Percentiles rank a stretch among this genome's conserved stretches.
Conservation (phyloP, 1,284 basidiomycete genomes). For the Volvariella surrecta region DNA sequence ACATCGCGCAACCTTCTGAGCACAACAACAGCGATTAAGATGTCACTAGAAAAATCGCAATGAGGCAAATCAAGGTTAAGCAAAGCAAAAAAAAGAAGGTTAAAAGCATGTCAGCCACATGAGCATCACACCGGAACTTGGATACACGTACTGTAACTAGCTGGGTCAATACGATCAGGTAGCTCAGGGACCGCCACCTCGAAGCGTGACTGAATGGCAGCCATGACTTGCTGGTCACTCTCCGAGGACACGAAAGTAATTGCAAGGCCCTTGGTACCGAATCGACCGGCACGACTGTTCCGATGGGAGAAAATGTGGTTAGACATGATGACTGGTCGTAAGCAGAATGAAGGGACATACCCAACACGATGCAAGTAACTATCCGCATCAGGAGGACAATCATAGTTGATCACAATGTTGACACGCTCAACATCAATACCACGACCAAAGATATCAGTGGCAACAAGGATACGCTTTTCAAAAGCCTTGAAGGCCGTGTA, state of each 20-base stretch:
- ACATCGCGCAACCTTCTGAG: slow-evolving; percentile 2
- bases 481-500: slow-evolving; percentile 99
- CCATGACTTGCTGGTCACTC: slow-evolving; percentile 89
- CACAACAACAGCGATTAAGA: slow-evolving; percentile 19
- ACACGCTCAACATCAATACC: slow-evolving; percentile 98
- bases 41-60: slow-evolving; percentile 23
- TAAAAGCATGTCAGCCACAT: no score
- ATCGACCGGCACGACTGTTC: slow-evolving; percentile 88
- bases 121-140: not conserved
- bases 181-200: slow-evolving; percentile 91
- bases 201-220: slow-evolving; percentile 84
- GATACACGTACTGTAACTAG: slow-evolving; percentile 68
- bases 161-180: slow-evolving; percentile 88
- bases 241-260: slow-evolving; percentile 95
- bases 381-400: slow-evolving; percentile 95
- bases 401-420: slow-evolving; percentile 95
- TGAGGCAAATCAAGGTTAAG: not conserved
- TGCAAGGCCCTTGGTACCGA: slow-evolving; percentile 99
- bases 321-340: slow-evolving; percentile 4
- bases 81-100: slow-evolving; percentile 2
- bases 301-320: not conserved
- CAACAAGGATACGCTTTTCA: slow-evolving; percentile 98
- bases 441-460: slow-evolving; percentile 95
- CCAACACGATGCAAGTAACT: slow-evolving; percentile 98
- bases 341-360: slow-evolving; percentile 34